Conservation (phyloP, 2,329 filamentous ascomycete genomes). For the Clonostachys byssicola region DNA sequence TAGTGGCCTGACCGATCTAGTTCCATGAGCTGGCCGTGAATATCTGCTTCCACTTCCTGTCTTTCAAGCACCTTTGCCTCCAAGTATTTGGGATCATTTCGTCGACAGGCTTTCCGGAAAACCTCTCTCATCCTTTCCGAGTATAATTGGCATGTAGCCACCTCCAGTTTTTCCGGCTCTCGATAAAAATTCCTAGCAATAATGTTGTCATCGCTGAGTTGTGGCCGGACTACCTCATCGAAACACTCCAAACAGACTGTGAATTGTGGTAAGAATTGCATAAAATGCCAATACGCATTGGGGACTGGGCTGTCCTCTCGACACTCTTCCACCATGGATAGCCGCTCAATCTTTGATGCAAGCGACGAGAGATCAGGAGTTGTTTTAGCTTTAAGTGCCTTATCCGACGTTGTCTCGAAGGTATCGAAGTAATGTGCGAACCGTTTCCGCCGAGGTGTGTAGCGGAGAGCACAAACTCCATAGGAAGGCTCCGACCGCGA, state of each 20-base stretch:
- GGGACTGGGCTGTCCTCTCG: slow-evolving; percentile 55
- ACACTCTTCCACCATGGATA: slow-evolving; percentile 59
- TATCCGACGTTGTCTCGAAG: slow-evolving; percentile 53
- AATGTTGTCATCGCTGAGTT: slow-evolving; percentile 43
- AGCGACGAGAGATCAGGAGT: slow-evolving; percentile 57
- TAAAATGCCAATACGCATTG: slow-evolving; percentile 72
- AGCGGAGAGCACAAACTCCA: slow-evolving; percentile 67
- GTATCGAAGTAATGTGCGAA: slow-evolving; percentile 58
- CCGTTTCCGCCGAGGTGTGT: slow-evolving; percentile 41
- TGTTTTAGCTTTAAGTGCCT: slow-evolving; percentile 34
- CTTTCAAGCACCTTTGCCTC: slow-evolving; percentile 52
- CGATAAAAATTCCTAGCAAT: slow-evolving; percentile 64
- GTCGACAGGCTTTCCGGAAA: slow-evolving; percentile 63
- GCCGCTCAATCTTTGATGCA: slow-evolving; percentile 56
- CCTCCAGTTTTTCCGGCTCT: slow-evolving; percentile 48
- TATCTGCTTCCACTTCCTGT: slow-evolving; percentile 54
- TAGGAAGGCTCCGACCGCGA: slow-evolving; percentile 37
- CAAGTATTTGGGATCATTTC: slow-evolving; percentile 64
- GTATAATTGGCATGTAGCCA: slow-evolving; percentile 73
- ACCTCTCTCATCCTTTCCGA: slow-evolving; percentile 72
- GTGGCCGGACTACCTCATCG: slow-evolving; percentile 71
- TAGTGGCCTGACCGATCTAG: slow-evolving; percentile 28
- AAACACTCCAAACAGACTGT: slow-evolving; percentile 88
- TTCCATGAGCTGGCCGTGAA: slow-evolving; percentile 47
- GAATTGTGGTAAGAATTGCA: slow-evolving; percentile 70